Percentiles rank a stretch among this genome's conserved stretches.
Evolutionary conservation across 2,329 filamentous ascomycete species (phyloP).

Genomic region (Cordyceps fumosorosea): DNA sequence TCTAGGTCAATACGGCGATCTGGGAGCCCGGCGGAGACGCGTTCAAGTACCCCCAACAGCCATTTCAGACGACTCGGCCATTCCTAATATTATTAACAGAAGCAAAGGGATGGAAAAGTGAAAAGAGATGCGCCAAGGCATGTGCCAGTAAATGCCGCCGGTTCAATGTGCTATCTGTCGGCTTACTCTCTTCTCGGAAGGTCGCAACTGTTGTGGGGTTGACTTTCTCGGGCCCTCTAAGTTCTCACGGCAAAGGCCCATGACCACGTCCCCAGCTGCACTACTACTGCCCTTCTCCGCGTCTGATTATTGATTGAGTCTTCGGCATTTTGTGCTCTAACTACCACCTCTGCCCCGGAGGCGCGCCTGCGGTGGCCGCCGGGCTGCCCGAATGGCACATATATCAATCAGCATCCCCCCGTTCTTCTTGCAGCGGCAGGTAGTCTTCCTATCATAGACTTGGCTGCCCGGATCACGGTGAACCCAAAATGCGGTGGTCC

Average conservation of each 20-base stretch:
- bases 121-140: neutral
- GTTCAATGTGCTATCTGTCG: neutral
- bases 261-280: too few relatives aligned
- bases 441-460: neutral
- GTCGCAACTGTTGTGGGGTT: conserved; percentile 8
- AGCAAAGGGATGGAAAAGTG: neutral
- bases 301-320: neutral
- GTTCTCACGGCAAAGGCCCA: neutral
- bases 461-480: neutral
- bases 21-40: neutral
- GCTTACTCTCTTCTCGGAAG: conserved; percentile 10
- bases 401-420: neutral
- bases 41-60: neutral
- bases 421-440: neutral
- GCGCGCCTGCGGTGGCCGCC: neutral
- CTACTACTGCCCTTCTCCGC: neutral
- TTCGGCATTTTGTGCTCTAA: neutral
- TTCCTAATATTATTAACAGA: neutral
- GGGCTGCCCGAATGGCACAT: neutral
- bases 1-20: neutral
- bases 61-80: neutral
- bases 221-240: neutral
- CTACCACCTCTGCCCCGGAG: neutral
- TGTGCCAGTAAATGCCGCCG: neutral
- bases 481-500: conserved; percentile 4